Base-by-base conservation (phyloP, 2,329 filamentous ascomycete species). In the Colletotrichum shisoi region DNA sequence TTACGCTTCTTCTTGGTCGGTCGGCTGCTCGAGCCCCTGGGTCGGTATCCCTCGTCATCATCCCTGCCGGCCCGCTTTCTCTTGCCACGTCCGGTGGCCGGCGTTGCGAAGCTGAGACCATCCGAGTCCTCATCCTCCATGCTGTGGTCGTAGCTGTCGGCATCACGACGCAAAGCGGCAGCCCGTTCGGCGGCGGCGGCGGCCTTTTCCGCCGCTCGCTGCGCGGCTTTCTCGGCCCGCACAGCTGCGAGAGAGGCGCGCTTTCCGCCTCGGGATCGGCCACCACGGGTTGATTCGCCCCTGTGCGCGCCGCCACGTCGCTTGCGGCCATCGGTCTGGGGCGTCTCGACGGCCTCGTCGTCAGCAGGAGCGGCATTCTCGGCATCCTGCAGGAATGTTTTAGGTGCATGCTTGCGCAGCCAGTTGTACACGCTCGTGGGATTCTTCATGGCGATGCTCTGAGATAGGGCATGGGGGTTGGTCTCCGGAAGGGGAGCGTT, bases 371-470 rank as follows among this genome's bases (percentile, higher is more conserved):
- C 72, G 0, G 72, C 75, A 37, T 79, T 78, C 72, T 90, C 88
- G 63, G 88, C 87, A 73, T 93, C 91, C 76, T 96, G 91, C 21
- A 96, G 80, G 80, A 96, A 94, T 56, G 93, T 89, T 76, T 94
- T 89, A 3, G 93, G 91, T 67, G 92, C 89, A 77, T 97, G 85
- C 75, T 92, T 89, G 70, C 92, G 87, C 13, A 99, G 86, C 95
- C 95, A 99, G 77, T 96, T 97, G 80, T 96, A 96, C 3, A 97
- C 94, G 67, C 92, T 96, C 48, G 93, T 91, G 0, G 94, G 93
- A 76, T 98, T 98, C 72, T 83, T 81, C 48, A 82, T 76, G 51
- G 79, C 63, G 74, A 72, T 69, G 76, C 24, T 70, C 21, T 70
- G 77, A 71, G 73, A 79, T 72, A 78, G 81, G 73, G 77, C 73